Evolutionary conservation across 441 rosid species (phyloP).

Genomic region (Brassica balearica): DNA sequence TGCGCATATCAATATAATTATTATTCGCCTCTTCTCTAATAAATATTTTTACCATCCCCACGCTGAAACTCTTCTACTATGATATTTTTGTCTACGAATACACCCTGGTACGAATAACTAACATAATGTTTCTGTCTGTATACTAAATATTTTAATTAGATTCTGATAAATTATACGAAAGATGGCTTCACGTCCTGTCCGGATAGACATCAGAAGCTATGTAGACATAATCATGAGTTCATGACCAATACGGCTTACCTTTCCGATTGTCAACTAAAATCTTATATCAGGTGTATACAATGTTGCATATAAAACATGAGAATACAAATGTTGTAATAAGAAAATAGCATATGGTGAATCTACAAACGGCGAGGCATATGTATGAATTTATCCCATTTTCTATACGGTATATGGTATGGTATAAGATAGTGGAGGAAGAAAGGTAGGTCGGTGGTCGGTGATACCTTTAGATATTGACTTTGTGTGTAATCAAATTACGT

Average conservation of each 20-base stretch:
- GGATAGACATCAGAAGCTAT: neutral
- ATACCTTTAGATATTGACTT: constrained; percentile 35
- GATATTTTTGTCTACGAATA: neutral
- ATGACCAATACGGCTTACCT: neutral
- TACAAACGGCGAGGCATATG: neutral
- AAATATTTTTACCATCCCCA: neutral
- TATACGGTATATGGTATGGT: neutral
- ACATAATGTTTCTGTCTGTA: neutral
- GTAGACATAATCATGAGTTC: neutral
- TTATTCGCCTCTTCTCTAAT: neutral
- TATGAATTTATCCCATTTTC: too few relatives aligned
- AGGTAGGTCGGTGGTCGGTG: constrained; percentile 20
- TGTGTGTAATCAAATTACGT: constrained; percentile 19
- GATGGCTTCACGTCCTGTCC: neutral
- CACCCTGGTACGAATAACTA: neutral
- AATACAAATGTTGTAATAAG: neutral
- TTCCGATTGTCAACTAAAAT: neutral
- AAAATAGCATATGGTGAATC: neutral
- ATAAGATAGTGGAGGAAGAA: constrained; percentile 6
- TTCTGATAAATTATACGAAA: constrained; percentile 9
- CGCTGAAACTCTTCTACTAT: neutral
- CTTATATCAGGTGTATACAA: neutral
- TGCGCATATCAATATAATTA: constrained; percentile 24
- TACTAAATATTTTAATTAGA: neutral
- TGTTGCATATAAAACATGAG: neutral